phyloP scores from a whole-genome alignment of 805 yeast genomes.

The Novakomyces olei region DNA sequence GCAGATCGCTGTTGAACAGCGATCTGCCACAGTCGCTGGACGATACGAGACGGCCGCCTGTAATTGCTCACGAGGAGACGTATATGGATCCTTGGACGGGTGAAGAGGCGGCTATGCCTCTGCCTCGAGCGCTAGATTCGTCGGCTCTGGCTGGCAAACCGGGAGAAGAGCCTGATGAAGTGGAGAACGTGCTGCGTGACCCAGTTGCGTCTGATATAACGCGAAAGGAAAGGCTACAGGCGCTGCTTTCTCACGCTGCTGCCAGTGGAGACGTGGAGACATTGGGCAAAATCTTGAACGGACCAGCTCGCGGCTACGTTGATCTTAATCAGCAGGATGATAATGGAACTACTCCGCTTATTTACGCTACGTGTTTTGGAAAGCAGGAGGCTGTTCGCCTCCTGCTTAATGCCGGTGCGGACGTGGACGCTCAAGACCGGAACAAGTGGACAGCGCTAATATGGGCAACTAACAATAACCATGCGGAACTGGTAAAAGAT shows the following conservation, averaged over 20 bases:
- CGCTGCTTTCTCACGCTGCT: slow-evolving; percentile 15
- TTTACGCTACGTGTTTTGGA: slow-evolving; percentile 21
- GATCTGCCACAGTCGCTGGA: no score
- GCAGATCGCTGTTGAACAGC: no score
- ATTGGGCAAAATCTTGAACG: slow-evolving; percentile 14
- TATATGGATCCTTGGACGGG: no score
- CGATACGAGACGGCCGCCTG: no score
- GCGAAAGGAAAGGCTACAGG: slow-evolving; percentile 13
- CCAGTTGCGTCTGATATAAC: slow-evolving; percentile 7
- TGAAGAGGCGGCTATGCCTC: no score
- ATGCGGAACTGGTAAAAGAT: slow-evolving; percentile 30
- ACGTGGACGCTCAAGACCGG: slow-evolving; percentile 17
- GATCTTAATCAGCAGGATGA: slow-evolving; percentile 17
- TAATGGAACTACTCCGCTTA: slow-evolving; percentile 19
- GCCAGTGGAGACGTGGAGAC: slow-evolving; percentile 16
- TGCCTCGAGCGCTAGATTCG: no score
- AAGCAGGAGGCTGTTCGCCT: slow-evolving; percentile 16
- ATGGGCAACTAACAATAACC: slow-evolving; percentile 64
- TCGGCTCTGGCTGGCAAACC: no score
- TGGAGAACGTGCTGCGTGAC: slow-evolving; percentile 12
- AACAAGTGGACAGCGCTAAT: slow-evolving; percentile 33
- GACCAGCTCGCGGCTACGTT: slow-evolving; percentile 10
- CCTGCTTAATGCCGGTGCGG: slow-evolving; percentile 18
- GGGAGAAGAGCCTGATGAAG: slow-evolving; percentile 1
- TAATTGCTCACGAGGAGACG: no score